A percentile compares a stretch with the other conserved stretches of the same genome.
Evolutionary conservation across 2,329 filamentous ascomycete species (phyloP).

Genomic region (Hymenoscyphus infarciens): DNA sequence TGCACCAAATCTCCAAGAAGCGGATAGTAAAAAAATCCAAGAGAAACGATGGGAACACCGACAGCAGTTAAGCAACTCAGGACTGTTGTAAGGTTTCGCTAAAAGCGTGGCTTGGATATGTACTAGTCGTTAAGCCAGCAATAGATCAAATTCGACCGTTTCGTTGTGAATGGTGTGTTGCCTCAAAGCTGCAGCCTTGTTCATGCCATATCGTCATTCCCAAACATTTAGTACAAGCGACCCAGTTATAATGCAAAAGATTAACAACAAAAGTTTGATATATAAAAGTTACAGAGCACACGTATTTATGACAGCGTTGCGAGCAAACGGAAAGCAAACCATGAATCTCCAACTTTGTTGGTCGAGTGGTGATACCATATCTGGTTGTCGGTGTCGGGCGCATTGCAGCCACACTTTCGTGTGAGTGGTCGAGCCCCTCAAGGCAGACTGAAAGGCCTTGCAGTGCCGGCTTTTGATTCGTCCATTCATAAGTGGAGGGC

Average conservation of each 20-base stretch:
- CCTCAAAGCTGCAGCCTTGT: too few species aligned
- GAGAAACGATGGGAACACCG: too few species aligned
- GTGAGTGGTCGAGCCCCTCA: not conserved
- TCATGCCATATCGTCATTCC: too few species aligned
- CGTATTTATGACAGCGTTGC: not conserved
- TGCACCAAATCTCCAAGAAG: not conserved
- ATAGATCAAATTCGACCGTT: too few species aligned
- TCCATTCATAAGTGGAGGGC: too few species aligned
- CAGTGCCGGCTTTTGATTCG: not conserved
- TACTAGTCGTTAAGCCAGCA: too few species aligned
- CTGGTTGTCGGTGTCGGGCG: not conserved
- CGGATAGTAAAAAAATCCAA: not conserved
- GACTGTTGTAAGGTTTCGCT: too few species aligned
- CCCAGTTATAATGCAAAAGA: too few species aligned
- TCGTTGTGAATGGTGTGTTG: too few species aligned
- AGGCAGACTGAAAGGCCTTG: not conserved
- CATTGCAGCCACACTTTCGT: not conserved
- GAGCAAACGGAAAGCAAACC: not conserved
- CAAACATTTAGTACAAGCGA: too few species aligned
- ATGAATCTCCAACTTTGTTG: not conserved
- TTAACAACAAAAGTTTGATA: not conserved
- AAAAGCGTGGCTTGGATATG: too few species aligned
- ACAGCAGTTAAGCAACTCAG: too few species aligned
- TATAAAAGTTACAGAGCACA: not conserved
- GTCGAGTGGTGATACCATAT: not conserved